Percentiles rank a stretch among this genome's conserved stretches.
These are phyloP conservation scores for Fusarium sp. DNA, from an alignment of 2,329 filamentous ascomycete genomes.

Conservation along the genomic window DNA sequence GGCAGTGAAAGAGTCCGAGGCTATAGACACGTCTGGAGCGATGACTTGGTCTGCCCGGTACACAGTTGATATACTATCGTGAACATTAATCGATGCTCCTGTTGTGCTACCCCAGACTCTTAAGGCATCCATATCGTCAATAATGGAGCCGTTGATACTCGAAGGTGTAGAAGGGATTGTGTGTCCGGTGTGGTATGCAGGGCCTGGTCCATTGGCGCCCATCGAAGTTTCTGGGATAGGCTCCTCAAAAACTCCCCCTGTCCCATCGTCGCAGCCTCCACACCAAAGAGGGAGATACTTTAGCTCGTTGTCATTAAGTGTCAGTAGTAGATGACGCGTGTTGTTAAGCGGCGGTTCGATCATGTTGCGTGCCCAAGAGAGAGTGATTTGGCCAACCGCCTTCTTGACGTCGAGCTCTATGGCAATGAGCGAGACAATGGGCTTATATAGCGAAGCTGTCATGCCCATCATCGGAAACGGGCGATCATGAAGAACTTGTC, in stretches of 20 bases:
- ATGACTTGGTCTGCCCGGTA: constrained; percentile 52
- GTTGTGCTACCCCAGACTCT: constrained; percentile 52
- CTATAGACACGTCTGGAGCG: constrained; percentile 52
- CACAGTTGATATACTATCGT: constrained; percentile 58
- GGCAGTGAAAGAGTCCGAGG: constrained; percentile 54
- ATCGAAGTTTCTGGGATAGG: constrained; percentile 58
- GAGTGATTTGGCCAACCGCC: constrained; percentile 37
- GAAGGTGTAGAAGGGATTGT: constrained; percentile 55
- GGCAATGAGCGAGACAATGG: constrained; percentile 39
- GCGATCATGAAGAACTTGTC: neutral
- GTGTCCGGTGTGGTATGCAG: constrained; percentile 61
- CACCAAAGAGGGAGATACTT: constrained; percentile 76
- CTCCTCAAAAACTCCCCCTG: constrained; percentile 63
- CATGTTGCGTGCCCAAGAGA: constrained; percentile 48
- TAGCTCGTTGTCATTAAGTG: constrained; percentile 68
- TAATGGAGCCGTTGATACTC: constrained; percentile 53
- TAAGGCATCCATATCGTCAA: constrained; percentile 54
- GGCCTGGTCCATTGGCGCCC: constrained; percentile 62
- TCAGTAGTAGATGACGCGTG: constrained; percentile 63
- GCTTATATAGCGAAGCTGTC: neutral
- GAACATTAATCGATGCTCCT: constrained; percentile 54
- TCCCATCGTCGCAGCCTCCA: constrained; percentile 66
- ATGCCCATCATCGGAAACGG: neutral
- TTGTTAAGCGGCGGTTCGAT: constrained; percentile 54
- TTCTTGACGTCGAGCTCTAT: constrained; percentile 45